phyloP scores from a whole-genome alignment of 257 asterid genomes.

The Solanum peruvianum region DNA sequence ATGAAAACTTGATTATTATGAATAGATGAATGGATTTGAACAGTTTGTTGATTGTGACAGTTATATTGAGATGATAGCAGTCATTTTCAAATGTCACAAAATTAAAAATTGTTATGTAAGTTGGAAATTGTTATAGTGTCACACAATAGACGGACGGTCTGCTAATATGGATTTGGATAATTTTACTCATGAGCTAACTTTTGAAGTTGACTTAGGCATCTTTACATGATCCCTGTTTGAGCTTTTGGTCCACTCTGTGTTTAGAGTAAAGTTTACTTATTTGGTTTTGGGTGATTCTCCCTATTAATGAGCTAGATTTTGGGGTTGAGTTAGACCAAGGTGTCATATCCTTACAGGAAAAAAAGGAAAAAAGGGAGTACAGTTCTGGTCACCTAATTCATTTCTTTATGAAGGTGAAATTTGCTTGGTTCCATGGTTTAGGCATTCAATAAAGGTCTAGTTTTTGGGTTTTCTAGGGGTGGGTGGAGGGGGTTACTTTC shows the following conservation, averaged over 20 bases:
- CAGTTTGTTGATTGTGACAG: not conserved
- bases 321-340: not conserved
- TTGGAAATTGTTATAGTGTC: not conserved
- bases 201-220: not conserved
- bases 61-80: not conserved
- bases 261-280: not conserved
- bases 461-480: not conserved
- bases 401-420: not conserved
- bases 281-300: not conserved
- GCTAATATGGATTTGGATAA: not conserved
- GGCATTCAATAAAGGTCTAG: not conserved
- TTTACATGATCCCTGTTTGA: not conserved
- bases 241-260: not conserved
- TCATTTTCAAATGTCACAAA: not conserved
- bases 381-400: not conserved
- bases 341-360: not conserved
- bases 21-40: not conserved
- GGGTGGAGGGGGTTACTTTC: not conserved
- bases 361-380: not conserved
- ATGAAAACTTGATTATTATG: not conserved
- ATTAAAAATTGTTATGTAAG: not conserved
- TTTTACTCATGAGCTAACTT: not conserved
- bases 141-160: rapidly evolving
- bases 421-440: not conserved
- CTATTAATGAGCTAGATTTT: not conserved